Percentiles rank a stretch among this genome's conserved stretches.
Evolutionary conservation across 257 asterid genomes (phyloP).

Genomic region (Mitragyna speciosa): DNA sequence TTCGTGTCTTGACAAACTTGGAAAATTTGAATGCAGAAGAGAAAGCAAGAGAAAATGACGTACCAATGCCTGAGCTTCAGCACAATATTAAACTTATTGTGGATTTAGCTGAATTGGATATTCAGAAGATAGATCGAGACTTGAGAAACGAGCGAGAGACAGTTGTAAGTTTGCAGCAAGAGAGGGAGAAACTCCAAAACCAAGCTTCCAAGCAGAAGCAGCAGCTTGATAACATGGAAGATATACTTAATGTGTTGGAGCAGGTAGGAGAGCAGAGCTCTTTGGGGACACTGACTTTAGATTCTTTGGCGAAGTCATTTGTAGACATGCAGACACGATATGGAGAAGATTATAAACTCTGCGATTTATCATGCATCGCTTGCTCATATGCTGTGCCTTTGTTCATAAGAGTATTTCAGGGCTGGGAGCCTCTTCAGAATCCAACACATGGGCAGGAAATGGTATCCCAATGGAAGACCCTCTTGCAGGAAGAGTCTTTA

Average conservation of each 20-base stretch:
- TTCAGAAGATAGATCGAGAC: constrained; percentile 72
- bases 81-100: constrained; percentile 75
- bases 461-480: constrained; percentile 64
- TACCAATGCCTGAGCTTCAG: constrained; percentile 95
- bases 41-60: constrained; percentile 60
- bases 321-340: constrained; percentile 53
- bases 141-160: constrained; percentile 89
- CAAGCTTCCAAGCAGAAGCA: constrained; percentile 62
- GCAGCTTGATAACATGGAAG: constrained; percentile 67
- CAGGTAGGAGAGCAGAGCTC: constrained; percentile 57
- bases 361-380: constrained; percentile 81
- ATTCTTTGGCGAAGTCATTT: constrained; percentile 68
- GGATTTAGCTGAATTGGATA: constrained; percentile 72
- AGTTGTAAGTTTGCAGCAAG: constrained; percentile 74
- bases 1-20: constrained; percentile 79
- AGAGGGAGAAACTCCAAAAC: constrained; percentile 66
- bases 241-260: constrained; percentile 51
- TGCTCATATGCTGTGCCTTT: constrained; percentile 81
- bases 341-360: constrained; percentile 62
- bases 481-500: constrained; percentile 52
- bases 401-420: constrained; percentile 77
- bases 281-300: constrained; percentile 58
- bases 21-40: constrained; percentile 90
- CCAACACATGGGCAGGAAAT: constrained; percentile 74
- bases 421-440: constrained; percentile 93